Evolutionary conservation across 495 filamentous ascomycete genomes (phyloP), one percentile per base, ranked within the genome.

Genomic region (Podospora didyma): DNA sequence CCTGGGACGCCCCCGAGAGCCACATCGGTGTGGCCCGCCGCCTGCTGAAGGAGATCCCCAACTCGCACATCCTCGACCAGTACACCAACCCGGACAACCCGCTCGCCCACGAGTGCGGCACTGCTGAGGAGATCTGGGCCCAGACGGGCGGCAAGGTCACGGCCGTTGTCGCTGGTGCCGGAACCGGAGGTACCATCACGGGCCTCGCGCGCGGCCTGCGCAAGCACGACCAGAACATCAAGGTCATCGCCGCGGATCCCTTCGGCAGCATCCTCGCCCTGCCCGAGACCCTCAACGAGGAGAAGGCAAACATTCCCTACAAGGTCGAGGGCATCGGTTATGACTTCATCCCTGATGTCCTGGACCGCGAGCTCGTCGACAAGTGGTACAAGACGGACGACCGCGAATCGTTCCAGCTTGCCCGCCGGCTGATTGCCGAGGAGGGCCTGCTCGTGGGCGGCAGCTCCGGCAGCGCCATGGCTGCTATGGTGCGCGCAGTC

Each of bases 291-390:
- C 75, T 97, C 51, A 97, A 99, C 62, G 79, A 87, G 46, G 84
- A 87, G 55, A 81, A 87, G 60, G 82, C 79, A 31, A 90, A 96
- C 67, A 86, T 89, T 60, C 78, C 88, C 5, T 99, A 99, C 65
- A 97, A 97, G 75, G 94, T 99, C 0, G 94, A 99, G 75, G 94
- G 94, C 20, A 97, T 99, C 65, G 94, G 94, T 21, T 99, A 99
- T 67, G 94, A 99, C 67, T 99, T 99, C 66, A 88, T 97, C 51
- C 94, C 94, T 5, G 88, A 96, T 37, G 94, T 99, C 0, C 80
- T 99, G 22, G 87, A 96, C 62, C 89, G 86, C 58, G 68, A 85
- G 9, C 68, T 79, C 21, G 89, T 99, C n/a, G 86, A 96, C 68
- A 86, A 86, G 62, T 99, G 94, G 94, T 96, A 96, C 72, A 99